Percentiles rank a stretch among this genome's conserved stretches.
Evolutionary conservation across 306 rosid species (phyloP).

Genomic region (Canavalia ensiformis): DNA sequence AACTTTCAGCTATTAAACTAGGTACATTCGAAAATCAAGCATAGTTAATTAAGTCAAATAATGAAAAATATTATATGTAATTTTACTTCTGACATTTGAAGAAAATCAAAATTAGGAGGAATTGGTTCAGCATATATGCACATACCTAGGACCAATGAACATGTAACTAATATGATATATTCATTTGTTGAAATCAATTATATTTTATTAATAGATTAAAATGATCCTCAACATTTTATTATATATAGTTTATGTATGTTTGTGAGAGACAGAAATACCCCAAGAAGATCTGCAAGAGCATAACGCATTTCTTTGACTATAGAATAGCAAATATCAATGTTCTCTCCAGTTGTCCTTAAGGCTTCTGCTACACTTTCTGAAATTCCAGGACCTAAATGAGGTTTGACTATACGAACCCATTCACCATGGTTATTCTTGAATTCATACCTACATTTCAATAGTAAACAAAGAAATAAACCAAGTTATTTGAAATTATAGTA

Average conservation of each 20-base stretch:
- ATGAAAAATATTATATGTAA: no score
- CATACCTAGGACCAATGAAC: background rate
- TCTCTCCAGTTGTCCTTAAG: conserved; percentile 64
- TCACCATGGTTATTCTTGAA: conserved; percentile 86
- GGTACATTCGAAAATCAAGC: no score
- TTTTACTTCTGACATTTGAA: no score
- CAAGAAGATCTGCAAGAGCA: conserved; percentile 82
- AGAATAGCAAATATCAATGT: conserved; percentile 55
- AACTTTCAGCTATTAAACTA: no score
- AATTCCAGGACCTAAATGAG: conserved; percentile 84
- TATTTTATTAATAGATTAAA: background rate
- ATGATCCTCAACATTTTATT: background rate
- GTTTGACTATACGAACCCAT: conserved; percentile 77
- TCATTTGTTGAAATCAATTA: background rate
- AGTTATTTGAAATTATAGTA: background rate
- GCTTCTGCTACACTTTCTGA: conserved; percentile 77
- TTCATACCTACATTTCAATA: conserved; percentile 61
- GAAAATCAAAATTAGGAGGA: background rate
- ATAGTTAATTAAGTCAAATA: no score
- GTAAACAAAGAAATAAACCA: background rate
- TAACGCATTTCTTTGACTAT: conserved; percentile 62
- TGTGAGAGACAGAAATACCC: conserved; percentile 63
- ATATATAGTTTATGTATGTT: background rate
- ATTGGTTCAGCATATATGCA: background rate
- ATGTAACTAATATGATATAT: background rate